These are phyloP conservation scores for Metarhizium rileyi DNA, from an alignment of 2,329 filamentous ascomycete species.

Conservation along the genomic window DNA sequence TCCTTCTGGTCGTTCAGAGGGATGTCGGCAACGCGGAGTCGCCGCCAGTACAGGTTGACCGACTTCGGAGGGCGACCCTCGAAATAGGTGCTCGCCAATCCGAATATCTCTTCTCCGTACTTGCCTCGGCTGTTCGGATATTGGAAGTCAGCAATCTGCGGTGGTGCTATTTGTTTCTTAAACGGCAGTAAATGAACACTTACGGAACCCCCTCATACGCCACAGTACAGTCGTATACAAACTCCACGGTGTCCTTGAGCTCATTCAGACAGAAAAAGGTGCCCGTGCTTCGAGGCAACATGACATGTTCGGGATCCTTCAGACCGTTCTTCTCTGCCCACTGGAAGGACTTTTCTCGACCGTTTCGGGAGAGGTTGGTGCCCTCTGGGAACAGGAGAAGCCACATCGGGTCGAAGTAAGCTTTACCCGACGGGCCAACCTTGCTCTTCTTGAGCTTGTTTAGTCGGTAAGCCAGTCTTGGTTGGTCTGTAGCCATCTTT, in stretches of 20 bases:
- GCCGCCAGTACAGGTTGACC: constrained; percentile 93
- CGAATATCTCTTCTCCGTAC: constrained; percentile 88
- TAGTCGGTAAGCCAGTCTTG: constrained; percentile 64
- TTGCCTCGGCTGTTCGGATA: constrained; percentile 50
- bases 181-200: constrained; percentile 29
- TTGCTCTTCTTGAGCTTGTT: constrained; percentile 54
- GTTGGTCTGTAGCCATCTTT: constrained; percentile 74
- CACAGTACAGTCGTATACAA: constrained; percentile 87
- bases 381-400: constrained; percentile 80
- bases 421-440: constrained; percentile 40
- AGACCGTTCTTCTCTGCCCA: constrained; percentile 72
- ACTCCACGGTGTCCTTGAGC: constrained; percentile 64
- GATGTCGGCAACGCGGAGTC: constrained; percentile 71
- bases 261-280: constrained; percentile 71
- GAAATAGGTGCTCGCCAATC: constrained; percentile 76
- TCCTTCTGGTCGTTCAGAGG: constrained; percentile 62
- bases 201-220: constrained; percentile 91
- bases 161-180: not conserved
- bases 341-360: constrained; percentile 56
- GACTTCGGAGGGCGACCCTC: constrained; percentile 84
- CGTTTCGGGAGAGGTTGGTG: constrained; percentile 67
- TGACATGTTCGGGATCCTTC: constrained; percentile 61
- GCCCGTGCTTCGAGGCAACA: constrained; percentile 73
- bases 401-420: constrained; percentile 75
- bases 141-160: constrained; percentile 5